Conservation (phyloP, 2,329 filamentous ascomycete genomes). For the Whalleya microplaca region DNA sequence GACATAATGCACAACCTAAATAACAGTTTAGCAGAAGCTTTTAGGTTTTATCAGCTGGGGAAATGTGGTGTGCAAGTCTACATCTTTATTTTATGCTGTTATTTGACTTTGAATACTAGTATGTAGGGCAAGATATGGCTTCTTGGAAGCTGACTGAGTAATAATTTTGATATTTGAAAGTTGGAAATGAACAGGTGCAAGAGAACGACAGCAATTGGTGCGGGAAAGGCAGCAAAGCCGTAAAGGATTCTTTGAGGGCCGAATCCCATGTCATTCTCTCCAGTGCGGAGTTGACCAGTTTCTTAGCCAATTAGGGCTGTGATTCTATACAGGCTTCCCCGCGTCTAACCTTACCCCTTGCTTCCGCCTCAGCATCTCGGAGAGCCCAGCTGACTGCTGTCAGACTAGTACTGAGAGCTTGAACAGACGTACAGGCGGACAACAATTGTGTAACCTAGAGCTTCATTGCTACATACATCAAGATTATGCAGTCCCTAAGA, state of each 20-base stretch:
- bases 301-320: background rate
- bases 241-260: slow-evolving; percentile 16
- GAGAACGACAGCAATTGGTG: slow-evolving; percentile 9
- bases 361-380: background rate
- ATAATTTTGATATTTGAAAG: no score
- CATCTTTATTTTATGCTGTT: no score
- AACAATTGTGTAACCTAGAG: background rate
- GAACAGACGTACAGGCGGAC: background rate
- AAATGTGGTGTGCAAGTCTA: no score
- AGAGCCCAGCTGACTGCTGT: background rate
- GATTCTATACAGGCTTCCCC: slow-evolving; percentile 19
- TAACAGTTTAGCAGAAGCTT: no score
- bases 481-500: background rate
- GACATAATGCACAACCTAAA: background rate
- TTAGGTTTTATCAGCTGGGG: no score
- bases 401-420: background rate
- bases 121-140: no score
- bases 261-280: slow-evolving; percentile 12
- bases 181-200: background rate
- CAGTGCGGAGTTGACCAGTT: slow-evolving; percentile 17
- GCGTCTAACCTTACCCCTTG: slow-evolving; percentile 1
- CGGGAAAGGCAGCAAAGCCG: slow-evolving; percentile 6
- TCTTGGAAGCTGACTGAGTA: no score
- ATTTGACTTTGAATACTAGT: no score
- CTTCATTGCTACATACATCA: background rate